Percentiles rank a stretch among this genome's conserved stretches.
Conservation (phyloP, 345 rosid genomes). For the Arabidopsis suecica region DNA sequence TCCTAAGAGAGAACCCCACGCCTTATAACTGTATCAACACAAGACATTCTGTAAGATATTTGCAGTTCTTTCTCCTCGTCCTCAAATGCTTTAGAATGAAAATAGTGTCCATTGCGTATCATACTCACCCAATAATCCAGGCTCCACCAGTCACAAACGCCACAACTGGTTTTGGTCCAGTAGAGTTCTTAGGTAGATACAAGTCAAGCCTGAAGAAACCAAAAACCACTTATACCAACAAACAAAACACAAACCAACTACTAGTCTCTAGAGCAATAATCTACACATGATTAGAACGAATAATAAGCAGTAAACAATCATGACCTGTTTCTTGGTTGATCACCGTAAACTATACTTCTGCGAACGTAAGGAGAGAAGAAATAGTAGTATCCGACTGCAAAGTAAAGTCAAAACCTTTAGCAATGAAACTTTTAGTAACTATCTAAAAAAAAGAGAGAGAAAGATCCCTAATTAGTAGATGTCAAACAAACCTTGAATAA, state of each 20-base stretch:
- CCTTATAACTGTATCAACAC: constrained; percentile 80
- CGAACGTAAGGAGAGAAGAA: constrained; percentile 78
- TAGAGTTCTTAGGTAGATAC: constrained; percentile 73
- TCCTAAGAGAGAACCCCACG: constrained; percentile 98
- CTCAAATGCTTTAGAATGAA: not conserved
- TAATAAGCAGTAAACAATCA: not conserved
- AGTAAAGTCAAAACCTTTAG: constrained; percentile 45
- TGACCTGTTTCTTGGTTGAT: constrained; percentile 95
- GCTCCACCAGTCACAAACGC: constrained; percentile 98
- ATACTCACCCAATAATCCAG: constrained; percentile 96
- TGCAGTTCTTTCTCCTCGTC: not conserved
- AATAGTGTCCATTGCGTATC: not conserved
- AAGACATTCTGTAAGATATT: constrained; percentile 32
- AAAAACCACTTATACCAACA: constrained; percentile 5
- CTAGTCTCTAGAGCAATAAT: too few species aligned
- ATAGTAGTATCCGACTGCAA: constrained; percentile 93
- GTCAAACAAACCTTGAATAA: constrained; percentile 75
- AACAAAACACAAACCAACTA: constrained; percentile 10
- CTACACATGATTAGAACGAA: not conserved
- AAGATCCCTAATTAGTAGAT: not conserved
- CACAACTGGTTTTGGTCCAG: constrained; percentile 86
- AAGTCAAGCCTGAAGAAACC: constrained; percentile 76
- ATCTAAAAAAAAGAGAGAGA: not conserved
- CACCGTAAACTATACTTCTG: constrained; percentile 87
- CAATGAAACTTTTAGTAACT: constrained; percentile 8